Evolutionary conservation across 129 eudicot species (phyloP), one percentile per base, ranked within the genome.

Genomic region (Cynara cardunculus): DNA sequence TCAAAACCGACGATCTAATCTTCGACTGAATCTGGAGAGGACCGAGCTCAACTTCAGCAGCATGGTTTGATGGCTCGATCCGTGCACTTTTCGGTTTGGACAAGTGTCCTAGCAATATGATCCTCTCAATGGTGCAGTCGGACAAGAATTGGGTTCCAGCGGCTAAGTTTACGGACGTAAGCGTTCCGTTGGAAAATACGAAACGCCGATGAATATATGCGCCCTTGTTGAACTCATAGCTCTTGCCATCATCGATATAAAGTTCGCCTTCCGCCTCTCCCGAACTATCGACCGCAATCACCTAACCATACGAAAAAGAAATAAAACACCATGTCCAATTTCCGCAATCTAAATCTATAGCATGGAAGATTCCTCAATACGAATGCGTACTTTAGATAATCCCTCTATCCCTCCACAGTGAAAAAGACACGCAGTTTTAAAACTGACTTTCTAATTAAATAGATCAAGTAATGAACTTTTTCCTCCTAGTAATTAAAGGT

Each of bases 161-260:
- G 75, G 87, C 90, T 56, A 88, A 8, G 83, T 86, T 86, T 31
- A 84, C 28, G 74, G 99, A 95, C 25, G 91, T 89, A 71, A 95
- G 99, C 83, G 81, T 91, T 53, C 97, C 95, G 11, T 88, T 37
- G 1, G 97, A 82, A 78, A 90, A 93, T 71, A 84, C 70, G 24
- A 92, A 92, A 24, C 88, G 92, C 7, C 97, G 97, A 73, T 95
- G 99, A 61, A 95, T 89, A 85, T 81, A 91, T 16, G 97, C 95
- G 10, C 97, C 97, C 34, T 87, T 24, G 80, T 73, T 82, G 83
- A 95, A 95, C 21, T 93, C 95, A 69, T 87, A 95, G 93, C 97
- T 92, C 90, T 95, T 95, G 74, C 99, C 97, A 75, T 95, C 99
- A 25, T 95, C 99, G 10, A 90, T 41, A 71, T 92, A 92, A 71